Evolutionary conservation across 345 rosid species (phyloP), one percentile per base, ranked within the genome.

Genomic region (Boechera divaricarpa): DNA sequence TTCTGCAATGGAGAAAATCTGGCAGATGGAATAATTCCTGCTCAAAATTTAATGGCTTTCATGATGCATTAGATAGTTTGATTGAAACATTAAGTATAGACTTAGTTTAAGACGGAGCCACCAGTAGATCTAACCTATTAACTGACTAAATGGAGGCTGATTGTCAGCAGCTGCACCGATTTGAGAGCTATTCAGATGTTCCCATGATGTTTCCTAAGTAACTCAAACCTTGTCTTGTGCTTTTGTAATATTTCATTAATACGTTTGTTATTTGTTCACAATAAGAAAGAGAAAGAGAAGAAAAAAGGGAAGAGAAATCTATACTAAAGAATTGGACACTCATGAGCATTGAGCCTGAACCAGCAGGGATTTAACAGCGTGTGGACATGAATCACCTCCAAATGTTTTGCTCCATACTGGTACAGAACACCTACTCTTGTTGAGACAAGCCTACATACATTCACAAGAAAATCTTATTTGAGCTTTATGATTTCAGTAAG

Each of bases 331-430:
- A 45, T 60, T 31, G 57, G 9, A 70, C 5, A 44, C 51, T 86
- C 74, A 77, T 65, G 82, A 69, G 84, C 92, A 90, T 36, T 78
- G 69, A 52, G 86, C 91, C 69, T 82, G 89, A 63, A 90, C 88
- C 69, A 86, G 79, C 72, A 88, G 76, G 70, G 85, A 64, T 78
- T 86, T 86, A 10, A 76, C 77, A 64, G 64, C 70, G 73, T 86
- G 85, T 41, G 86, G 83, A 68, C 89, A 88, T 48, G 91, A 81
- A 67, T 85, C 88, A 12, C 74, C 80, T 6, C 81, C 83, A 62
- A 88, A 88, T 13, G 64, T 67, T 32, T 59, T n/a, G 65, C 29
- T 83, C 67, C 81, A 81, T 13, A 85, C 76, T 2, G 88, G 73
- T 7, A 90, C 64, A 2, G 84, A 77, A 56, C 95, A 90, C 62